These are phyloP conservation scores for Spathaspora passalidarum DNA, from an alignment of 805 yeast genomes.

Conservation along the genomic window DNA sequence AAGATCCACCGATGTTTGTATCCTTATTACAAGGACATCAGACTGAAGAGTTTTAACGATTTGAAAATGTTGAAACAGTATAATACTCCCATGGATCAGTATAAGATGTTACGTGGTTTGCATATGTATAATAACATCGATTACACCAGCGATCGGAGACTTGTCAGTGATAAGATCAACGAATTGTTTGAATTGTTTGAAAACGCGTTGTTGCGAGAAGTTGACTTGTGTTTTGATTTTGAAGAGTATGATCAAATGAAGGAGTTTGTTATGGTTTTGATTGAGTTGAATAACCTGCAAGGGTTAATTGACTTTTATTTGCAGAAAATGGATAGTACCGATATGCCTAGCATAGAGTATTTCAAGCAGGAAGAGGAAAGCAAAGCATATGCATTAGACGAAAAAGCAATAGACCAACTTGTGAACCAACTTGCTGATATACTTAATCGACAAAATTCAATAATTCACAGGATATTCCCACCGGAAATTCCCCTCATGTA, in stretches of 20 bases:
- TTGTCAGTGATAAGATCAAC: conserved; percentile 42
- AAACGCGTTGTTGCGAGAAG: conserved; percentile 65
- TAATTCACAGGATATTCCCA: conserved; percentile 45
- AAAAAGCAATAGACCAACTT: conserved; percentile 20
- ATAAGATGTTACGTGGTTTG: conserved; percentile 41
- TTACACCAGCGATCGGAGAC: conserved; percentile 25
- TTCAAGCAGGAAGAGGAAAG: conserved; percentile 34
- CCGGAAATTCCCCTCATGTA: conserved; percentile 43
- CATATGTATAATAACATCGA: conserved; percentile 36
- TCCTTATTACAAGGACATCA: conserved; percentile 46
- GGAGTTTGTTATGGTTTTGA: conserved; percentile 32
- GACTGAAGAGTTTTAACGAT: conserved; percentile 38
- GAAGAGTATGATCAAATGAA: conserved; percentile 41
- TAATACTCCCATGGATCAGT: conserved; percentile 51
- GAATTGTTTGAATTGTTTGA: conserved; percentile 67
- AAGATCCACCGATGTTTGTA: conserved; percentile 36
- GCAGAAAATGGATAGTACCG: conserved; percentile 23
- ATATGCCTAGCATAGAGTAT: conserved; percentile 16
- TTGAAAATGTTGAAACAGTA: conserved; percentile 46
- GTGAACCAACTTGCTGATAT: conserved; percentile 26
- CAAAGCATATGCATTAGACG: conserved; percentile 16
- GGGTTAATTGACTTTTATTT: conserved; percentile 43
- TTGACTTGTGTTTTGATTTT: conserved; percentile 54
- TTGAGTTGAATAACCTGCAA: conserved; percentile 37
- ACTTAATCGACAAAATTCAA: conserved; percentile 36